phyloP scores from a whole-genome alignment of 768 basidiomycete species.

The Clathrus columnatus region DNA sequence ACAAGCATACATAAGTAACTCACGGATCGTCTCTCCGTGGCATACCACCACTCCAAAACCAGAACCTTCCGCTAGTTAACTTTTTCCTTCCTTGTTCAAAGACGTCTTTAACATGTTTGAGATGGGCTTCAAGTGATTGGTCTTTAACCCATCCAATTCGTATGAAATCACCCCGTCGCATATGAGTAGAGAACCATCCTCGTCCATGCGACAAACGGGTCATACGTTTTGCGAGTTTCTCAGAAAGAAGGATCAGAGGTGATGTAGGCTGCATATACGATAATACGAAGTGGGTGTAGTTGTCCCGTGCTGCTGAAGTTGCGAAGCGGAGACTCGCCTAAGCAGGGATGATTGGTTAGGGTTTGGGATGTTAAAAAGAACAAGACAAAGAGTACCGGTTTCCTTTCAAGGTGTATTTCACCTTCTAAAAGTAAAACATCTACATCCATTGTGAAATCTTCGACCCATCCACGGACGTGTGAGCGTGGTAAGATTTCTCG shows the following conservation, averaged over 20 bases:
- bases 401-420: constrained; percentile 32
- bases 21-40: constrained; percentile 15
- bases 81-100: constrained; percentile 20
- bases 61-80: constrained; percentile 1
- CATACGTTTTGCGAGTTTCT: constrained; percentile 26
- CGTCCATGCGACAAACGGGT: constrained; percentile 21
- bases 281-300: constrained; percentile 26
- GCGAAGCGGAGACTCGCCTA: constrained; percentile 28
- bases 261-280: constrained; percentile 23
- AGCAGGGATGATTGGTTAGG: background rate
- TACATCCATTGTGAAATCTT: constrained; percentile 26
- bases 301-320: constrained; percentile 24
- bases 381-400: constrained; percentile 30
- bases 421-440: constrained; percentile 34
- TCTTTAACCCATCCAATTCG: constrained; percentile 27
- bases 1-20: constrained; percentile 14
- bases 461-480: constrained; percentile 30
- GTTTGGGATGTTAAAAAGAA: background rate
- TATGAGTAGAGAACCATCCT: constrained; percentile 35
- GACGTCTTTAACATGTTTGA: constrained; percentile 25
- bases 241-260: constrained; percentile 23
- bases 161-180: constrained; percentile 38
- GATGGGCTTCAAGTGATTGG: constrained; percentile 26
- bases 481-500: constrained; percentile 28
- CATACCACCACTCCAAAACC: background rate